Base-by-base conservation (phyloP, 352 stramenopile genomes). In the Pythium pyrilobum region DNA sequence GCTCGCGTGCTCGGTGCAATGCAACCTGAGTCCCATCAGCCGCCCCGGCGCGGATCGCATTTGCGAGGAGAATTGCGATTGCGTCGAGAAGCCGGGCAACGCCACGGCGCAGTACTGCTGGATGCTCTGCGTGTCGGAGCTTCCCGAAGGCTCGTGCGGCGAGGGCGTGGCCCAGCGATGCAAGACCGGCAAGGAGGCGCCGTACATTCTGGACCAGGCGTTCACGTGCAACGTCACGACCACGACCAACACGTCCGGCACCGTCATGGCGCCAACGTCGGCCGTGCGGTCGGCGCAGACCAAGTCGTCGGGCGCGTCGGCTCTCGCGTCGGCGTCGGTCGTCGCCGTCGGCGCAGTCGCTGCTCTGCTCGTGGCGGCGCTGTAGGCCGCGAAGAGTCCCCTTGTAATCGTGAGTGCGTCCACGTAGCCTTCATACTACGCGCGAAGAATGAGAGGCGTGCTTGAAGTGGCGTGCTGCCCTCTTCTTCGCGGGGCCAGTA, bases 111-210 rank as follows among this genome's bases (percentile, higher is more conserved):
- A 56, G 24, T 33, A 51, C 38, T 74, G 69, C 66, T 77, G 69
- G 65, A 77, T 72, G 65, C 53, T 67, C 18, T 77, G 69, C 51
- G 70, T 77, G 33, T 57, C 59, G 28, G 40, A 59, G 23, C 47
- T 57, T 8, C 46, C 59, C 11, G 58, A 44, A 18, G 58, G 37
- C 3, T 20, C 29, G 44, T 66, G 58, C 27, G 50, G 18, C 20
- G 25, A 49, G 7, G 40, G 50, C 13, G 41, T 52, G 0, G 23
- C 24, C 2, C 50, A 46, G 45, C 58, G 58, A 16, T 66, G 58
- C 51, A 66, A 66, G 58, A 60, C 58, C n/a, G 50, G 50, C 31
- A 50, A 56, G 15, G 57, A 66, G 27, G 57, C 57, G 15, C 57
- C 57, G 43, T 66, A 66, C 57, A 66, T 66, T 33, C 28, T 66